Conservation (phyloP, 257 asterid genomes). For the Schizonepeta tenuifolia region DNA sequence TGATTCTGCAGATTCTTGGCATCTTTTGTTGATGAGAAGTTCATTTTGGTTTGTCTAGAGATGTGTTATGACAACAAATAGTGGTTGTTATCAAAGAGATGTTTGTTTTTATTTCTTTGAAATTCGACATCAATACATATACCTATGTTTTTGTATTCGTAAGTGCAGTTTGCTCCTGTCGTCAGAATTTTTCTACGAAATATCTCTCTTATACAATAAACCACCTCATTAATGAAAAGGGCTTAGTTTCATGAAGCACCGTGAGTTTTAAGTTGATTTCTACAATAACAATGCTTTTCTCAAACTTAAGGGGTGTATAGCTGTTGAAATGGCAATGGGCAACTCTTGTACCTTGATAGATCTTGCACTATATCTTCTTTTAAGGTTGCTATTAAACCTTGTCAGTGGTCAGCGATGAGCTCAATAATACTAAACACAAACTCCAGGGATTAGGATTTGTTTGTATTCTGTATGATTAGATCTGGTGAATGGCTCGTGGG, state of each 20-base stretch:
- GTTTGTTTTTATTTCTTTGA: background rate
- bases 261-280: conserved; percentile 6
- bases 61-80: background rate
- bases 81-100: background rate
- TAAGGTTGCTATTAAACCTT: background rate
- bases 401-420: background rate
- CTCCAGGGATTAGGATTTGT: conserved; percentile 10
- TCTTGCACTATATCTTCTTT: background rate
- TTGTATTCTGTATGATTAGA: background rate
- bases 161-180: background rate
- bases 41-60: background rate
- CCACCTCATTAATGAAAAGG: conserved; percentile 1
- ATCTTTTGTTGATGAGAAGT: conserved; percentile 16
- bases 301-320: background rate
- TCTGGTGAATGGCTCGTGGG: conserved; percentile 7
- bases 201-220: background rate
- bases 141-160: background rate
- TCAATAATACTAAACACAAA: background rate
- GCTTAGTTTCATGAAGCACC: conserved; percentile 20
- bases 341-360: conserved; percentile 1
- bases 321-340: conserved; percentile 9
- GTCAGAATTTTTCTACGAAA: background rate
- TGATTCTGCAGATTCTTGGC: conserved; percentile 26
- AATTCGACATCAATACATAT: background rate
- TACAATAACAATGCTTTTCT: conserved; percentile 8